Evolutionary conservation across 2,329 filamentous ascomycete genomes (phyloP).

Genomic region (Microdochium nivale): DNA sequence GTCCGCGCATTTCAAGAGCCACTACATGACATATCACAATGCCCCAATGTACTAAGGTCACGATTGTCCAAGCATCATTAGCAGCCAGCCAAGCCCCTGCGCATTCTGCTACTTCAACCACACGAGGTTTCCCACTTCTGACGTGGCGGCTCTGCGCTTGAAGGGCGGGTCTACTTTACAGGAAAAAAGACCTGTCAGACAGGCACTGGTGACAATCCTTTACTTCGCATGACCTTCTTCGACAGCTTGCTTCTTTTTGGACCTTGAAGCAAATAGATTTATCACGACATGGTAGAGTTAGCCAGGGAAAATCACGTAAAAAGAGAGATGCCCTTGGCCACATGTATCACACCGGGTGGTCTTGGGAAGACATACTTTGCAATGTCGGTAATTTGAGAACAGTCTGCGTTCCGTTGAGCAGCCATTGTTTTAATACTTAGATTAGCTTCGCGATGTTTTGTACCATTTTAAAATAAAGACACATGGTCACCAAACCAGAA

Average conservation of each 20-base stretch:
- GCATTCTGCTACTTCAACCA: too few species aligned
- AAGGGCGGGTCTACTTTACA: too few species aligned
- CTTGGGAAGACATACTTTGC: not conserved
- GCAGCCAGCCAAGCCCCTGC: too few species aligned
- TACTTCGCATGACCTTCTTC: not conserved
- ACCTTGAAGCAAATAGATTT: not conserved
- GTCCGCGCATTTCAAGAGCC: too few species aligned
- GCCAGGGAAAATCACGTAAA: not conserved
- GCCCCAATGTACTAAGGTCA: too few species aligned
- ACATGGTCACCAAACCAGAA: not conserved
- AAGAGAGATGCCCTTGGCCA: not conserved
- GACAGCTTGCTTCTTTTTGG: constrained; percentile 2
- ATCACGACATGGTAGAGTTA: not conserved
- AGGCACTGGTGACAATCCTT: too few species aligned
- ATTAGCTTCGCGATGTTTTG: not conserved
- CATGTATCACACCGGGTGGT: not conserved
- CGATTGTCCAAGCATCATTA: too few species aligned
- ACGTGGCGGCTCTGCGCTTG: too few species aligned
- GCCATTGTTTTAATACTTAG: not conserved
- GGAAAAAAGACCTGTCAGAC: too few species aligned
- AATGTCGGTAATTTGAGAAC: not conserved
- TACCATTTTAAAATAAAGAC: not conserved
- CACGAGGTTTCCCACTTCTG: too few species aligned
- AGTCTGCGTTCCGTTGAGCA: not conserved
- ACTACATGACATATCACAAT: too few species aligned